phyloP scores from a whole-genome alignment of 805 yeast genomes.

The Vanderwaltozyma tropicalis region DNA sequence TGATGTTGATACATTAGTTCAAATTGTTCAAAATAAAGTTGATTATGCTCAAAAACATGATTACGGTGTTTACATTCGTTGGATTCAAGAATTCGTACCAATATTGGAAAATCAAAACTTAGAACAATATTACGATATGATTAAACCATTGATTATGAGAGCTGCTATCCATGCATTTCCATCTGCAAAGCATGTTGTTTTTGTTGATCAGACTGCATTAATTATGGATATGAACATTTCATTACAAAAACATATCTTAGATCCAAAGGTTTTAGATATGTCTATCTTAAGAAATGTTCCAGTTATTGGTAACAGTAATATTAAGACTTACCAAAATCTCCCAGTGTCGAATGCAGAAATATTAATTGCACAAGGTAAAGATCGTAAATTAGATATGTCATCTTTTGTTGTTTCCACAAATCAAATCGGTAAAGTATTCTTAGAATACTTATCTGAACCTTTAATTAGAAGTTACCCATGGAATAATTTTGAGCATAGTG shows the following conservation, averaged over 20 bases:
- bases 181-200: constrained; percentile 84
- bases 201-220: constrained; percentile 64
- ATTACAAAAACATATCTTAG: constrained; percentile 47
- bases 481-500: constrained; percentile 38
- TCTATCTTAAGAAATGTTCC: constrained; percentile 63
- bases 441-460: constrained; percentile 76
- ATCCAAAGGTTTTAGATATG: constrained; percentile 49
- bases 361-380: constrained; percentile 56
- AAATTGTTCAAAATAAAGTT: constrained; percentile 73
- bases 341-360: constrained; percentile 46
- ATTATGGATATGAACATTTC: constrained; percentile 63
- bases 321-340: constrained; percentile 50
- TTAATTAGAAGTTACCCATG: constrained; percentile 53
- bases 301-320: constrained; percentile 33
- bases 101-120: constrained; percentile 37
- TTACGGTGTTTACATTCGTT: constrained; percentile 77
- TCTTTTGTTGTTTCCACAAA: constrained; percentile 52
- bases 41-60: constrained; percentile 76
- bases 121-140: constrained; percentile 16
- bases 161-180: constrained; percentile 96
- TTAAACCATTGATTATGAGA: constrained; percentile 35
- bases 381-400: constrained; percentile 49
- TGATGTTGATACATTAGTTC: constrained; percentile 48
- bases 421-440: constrained; percentile 51
- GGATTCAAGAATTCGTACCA: constrained; percentile 76